These are phyloP conservation scores for Lactuca saligna DNA, from an alignment of 129 eudicot species.

Conservation along the genomic window DNA sequence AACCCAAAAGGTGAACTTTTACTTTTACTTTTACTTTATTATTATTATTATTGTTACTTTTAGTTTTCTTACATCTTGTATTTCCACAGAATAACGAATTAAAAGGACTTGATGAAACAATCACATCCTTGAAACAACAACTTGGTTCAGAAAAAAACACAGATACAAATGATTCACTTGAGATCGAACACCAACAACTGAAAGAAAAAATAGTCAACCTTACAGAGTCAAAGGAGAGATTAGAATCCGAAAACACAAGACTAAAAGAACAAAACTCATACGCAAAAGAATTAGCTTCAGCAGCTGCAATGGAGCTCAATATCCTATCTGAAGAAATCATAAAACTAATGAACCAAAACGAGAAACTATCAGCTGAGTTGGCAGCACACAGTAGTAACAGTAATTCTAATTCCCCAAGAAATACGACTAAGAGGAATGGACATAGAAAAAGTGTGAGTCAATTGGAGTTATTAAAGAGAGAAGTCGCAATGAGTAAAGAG, in stretches of 20 bases:
- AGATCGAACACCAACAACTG: neutral
- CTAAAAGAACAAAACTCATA: conserved; percentile 31
- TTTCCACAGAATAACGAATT: neutral
- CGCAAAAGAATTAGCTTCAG: conserved; percentile 85
- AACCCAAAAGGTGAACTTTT: neutral
- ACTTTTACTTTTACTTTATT: neutral
- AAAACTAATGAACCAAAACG: conserved; percentile 85
- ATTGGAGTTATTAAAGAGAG: conserved; percentile 59
- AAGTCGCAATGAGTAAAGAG: conserved; percentile 62
- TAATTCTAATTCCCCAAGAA: no score
- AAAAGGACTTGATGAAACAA: conserved; percentile 1
- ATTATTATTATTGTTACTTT: neutral
- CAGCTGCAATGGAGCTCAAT: conserved; percentile 75
- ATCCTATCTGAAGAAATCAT: conserved; percentile 78
- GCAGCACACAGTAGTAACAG: conserved; percentile 43
- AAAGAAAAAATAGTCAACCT: neutral
- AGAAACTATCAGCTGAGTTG: conserved; percentile 26
- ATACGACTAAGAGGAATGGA: conserved; percentile 2
- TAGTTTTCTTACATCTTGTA: neutral
- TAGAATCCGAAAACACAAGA: neutral
- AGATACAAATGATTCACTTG: neutral
- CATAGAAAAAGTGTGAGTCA: conserved; percentile 40
- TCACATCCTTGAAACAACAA: neutral
- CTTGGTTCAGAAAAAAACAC: neutral
- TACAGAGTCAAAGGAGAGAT: neutral